Conservation (phyloP, 2,329 filamentous ascomycete genomes). For the Scedosporium minutisporum region DNA sequence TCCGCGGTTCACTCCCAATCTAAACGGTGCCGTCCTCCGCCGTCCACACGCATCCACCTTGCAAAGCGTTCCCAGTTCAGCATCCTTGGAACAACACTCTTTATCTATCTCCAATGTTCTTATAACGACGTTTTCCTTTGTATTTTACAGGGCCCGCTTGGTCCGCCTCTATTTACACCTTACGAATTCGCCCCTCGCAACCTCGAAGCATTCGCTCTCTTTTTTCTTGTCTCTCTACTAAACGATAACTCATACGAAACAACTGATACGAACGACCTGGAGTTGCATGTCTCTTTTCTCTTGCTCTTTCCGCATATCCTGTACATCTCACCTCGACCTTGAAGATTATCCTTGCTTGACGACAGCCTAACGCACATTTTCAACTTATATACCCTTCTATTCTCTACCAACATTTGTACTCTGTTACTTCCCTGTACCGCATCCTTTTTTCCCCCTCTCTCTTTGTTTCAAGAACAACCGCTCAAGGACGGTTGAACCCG, state of each 20-base stretch:
- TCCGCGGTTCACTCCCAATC: not conserved
- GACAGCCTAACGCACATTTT: constrained; percentile 12
- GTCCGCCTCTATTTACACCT: constrained; percentile 14
- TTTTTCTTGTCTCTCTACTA: constrained; percentile 7
- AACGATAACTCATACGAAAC: constrained; percentile 6
- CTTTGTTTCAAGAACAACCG: constrained; percentile 2
- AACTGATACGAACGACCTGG: constrained; percentile 8
- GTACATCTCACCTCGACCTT: constrained; percentile 16
- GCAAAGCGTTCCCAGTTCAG: not conserved
- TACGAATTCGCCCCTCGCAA: constrained; percentile 11
- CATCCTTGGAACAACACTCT: not conserved
- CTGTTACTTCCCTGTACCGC: not conserved
- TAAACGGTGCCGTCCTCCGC: constrained; percentile 5
- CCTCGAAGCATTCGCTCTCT: constrained; percentile 10
- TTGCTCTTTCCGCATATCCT: constrained; percentile 6
- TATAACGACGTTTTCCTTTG: constrained; percentile 31
- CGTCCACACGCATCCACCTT: not conserved
- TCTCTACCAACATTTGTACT: constrained; percentile 12
- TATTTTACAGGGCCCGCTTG: constrained; percentile 18
- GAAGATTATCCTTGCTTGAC: not conserved
- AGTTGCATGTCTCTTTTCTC: constrained; percentile 10
- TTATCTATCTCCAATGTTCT: constrained; percentile 23
- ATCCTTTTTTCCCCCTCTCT: constrained; percentile 3
- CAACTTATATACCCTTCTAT: constrained; percentile 17
- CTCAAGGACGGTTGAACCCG: not conserved